Percentiles rank a stretch among this genome's conserved stretches.
These are phyloP conservation scores for Periglandula ipomoeae DNA, from an alignment of 2,329 filamentous ascomycete species.

Conservation along the genomic window DNA sequence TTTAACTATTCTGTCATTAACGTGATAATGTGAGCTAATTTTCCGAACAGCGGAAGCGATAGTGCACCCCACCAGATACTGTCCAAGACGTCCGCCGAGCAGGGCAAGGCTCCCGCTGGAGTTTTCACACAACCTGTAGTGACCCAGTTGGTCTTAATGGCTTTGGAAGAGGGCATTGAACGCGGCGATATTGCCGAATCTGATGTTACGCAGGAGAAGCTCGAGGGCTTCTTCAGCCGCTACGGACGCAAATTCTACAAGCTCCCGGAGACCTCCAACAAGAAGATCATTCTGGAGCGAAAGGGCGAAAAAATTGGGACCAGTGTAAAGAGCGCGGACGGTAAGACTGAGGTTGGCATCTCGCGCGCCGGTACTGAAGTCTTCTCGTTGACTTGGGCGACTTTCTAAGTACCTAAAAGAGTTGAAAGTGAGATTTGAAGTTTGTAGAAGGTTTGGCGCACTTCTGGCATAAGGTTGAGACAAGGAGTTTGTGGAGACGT, in stretches of 20 bases:
- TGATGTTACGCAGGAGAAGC: constrained; percentile 44
- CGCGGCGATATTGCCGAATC: constrained; percentile 40
- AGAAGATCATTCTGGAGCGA: constrained; percentile 29
- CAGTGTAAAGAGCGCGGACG: constrained; percentile 29
- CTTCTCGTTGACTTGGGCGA: constrained; percentile 30
- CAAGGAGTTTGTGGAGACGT: background rate
- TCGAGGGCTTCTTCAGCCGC: constrained; percentile 45
- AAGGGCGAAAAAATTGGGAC: constrained; percentile 30
- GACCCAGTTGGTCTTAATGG: constrained; percentile 52
- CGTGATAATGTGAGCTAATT: background rate
- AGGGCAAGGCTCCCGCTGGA: constrained; percentile 55
- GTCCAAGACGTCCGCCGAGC: constrained; percentile 43
- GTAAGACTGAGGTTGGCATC: constrained; percentile 32
- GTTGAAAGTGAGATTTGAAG: background rate
- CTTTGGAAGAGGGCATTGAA: constrained; percentile 51
- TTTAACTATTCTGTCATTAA: too few species aligned
- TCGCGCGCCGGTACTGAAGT: constrained; percentile 32
- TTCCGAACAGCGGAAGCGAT: constrained; percentile 39
- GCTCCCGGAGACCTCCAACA: constrained; percentile 19
- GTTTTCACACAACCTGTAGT: constrained; percentile 73
- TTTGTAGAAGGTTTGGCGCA: too few species aligned
- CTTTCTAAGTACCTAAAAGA: background rate
- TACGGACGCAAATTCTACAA: constrained; percentile 47
- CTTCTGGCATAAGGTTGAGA: background rate
- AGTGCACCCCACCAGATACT: constrained; percentile 53